Conservation (phyloP, 176 grass and related monocot genomes). For the Otatea glauca region DNA sequence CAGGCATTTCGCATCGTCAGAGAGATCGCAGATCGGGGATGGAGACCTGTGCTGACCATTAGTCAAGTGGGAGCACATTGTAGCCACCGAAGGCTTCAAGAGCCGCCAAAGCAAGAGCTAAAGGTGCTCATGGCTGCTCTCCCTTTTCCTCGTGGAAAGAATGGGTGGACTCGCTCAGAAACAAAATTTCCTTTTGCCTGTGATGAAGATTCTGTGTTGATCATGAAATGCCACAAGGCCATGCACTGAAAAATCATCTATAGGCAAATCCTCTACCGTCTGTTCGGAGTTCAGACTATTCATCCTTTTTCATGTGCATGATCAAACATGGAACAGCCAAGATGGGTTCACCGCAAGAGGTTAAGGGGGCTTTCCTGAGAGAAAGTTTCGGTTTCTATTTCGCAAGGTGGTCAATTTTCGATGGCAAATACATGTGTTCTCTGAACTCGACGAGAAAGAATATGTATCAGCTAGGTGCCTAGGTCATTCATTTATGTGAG, state of each 20-base stretch:
- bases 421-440: not conserved
- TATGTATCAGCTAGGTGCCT: not conserved
- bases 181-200: slow-evolving; percentile 29
- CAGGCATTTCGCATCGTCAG: not conserved
- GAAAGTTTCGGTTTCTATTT: not conserved
- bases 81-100: slow-evolving; percentile 7
- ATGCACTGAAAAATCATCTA: not conserved
- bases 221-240: not conserved
- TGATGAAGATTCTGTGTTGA: not conserved
- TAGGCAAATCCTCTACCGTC: not conserved
- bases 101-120: not conserved
- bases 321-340: too few relatives aligned
- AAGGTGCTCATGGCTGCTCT: not conserved
- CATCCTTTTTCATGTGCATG: not conserved
- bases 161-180: not conserved
- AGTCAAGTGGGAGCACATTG: not conserved
- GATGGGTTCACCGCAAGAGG: too few relatives aligned
- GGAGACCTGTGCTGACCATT: slow-evolving; percentile 36
- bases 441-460: not conserved
- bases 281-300: not conserved
- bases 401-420: not conserved
- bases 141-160: slow-evolving; percentile 46
- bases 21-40: slow-evolving; percentile 42
- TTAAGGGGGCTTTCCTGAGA: not conserved
- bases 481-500: not conserved